Base-by-base conservation (phyloP, 306 rosid genomes). In the Acacia melanoxylon region DNA sequence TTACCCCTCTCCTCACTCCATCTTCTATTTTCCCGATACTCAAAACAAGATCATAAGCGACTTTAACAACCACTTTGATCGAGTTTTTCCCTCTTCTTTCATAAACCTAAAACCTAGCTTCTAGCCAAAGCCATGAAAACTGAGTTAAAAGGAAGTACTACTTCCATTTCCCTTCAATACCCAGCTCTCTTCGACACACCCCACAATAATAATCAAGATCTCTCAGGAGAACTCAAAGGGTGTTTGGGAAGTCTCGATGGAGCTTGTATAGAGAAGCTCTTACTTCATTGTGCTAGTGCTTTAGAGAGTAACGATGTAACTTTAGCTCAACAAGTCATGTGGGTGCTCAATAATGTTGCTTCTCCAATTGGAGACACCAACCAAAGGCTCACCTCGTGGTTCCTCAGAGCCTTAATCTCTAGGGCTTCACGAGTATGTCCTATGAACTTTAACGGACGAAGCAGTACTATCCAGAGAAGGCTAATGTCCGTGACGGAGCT, bases 331-430 rank as follows among this genome's bases (percentile, higher is more conserved):
- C 99, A 95, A 70, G 96, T 95, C 25, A 93, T 95, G 99, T 95
- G 99, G 99, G 99, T 95, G 51, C 94, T 95, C 80, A 95, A 95
- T 73, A 95, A 95, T 75, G 96, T 93, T 17, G 98, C 98, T 40
- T 93, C 96, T 6, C 90, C 94, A 0, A 73, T 83, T 17, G 99
- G 99, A 12, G 98, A 95, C 89, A 92, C 97, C 3, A 95, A 95
- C 82, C 98, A 93, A 72, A 87, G 99, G 78, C 97, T 95, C 81
- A 88, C 98, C 45, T 89, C 92, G 0, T 95, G 99, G 97, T 91
- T 93, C 22, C 83, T 95, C n/a, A 88, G 96, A 81, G 99, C 99
- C 58, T 40, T 95, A 4, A 88, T 95, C 88, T 93, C 93, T 65
- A 88, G 94, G 80, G 97, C 97, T 46, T 90, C 98, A 17, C 89